phyloP scores from a whole-genome alignment of 2,329 filamentous ascomycete species.

The Dothistroma septosporum region DNA sequence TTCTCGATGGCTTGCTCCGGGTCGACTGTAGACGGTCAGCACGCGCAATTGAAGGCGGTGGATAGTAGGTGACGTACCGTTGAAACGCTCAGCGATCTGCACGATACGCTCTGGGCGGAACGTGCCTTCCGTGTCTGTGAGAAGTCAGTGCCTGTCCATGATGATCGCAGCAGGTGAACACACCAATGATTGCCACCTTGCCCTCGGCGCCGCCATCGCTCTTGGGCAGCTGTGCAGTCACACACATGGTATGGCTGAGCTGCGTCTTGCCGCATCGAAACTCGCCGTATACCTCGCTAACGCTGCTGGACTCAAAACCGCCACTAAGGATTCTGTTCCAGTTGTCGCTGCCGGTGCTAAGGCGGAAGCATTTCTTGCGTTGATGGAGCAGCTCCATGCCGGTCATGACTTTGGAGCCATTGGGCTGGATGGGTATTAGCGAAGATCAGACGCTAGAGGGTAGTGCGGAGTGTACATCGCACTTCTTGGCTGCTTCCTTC shows the following conservation, averaged over 20 bases:
- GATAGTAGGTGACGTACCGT: constrained; percentile 33
- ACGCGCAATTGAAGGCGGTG: not conserved
- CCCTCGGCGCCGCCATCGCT: constrained; percentile 64
- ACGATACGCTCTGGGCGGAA: constrained; percentile 64
- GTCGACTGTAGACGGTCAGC: constrained; percentile 42
- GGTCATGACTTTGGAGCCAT: constrained; percentile 60
- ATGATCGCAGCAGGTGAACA: constrained; percentile 7
- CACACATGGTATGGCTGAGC: constrained; percentile 64
- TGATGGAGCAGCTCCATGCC: constrained; percentile 61
- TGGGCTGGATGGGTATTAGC: constrained; percentile 44
- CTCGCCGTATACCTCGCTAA: constrained; percentile 61
- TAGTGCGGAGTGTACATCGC: constrained; percentile 43
- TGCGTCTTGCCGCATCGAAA: constrained; percentile 67
- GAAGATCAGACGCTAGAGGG: not conserved
- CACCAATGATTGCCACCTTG: constrained; percentile 65
- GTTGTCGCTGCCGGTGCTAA: constrained; percentile 67
- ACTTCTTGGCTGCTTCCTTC: constrained; percentile 63
- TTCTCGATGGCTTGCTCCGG: constrained; percentile 60
- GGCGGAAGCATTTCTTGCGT: constrained; percentile 59
- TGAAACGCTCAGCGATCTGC: constrained; percentile 64
- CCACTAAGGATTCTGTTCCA: constrained; percentile 60
- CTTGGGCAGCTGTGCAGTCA: constrained; percentile 53
- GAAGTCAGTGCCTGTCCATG: not conserved
- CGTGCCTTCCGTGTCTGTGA: constrained; percentile 55
- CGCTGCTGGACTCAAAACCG: constrained; percentile 67